Evolutionary conservation across 768 basidiomycete genomes (phyloP).

Genomic region (Trametopsis cervina): DNA sequence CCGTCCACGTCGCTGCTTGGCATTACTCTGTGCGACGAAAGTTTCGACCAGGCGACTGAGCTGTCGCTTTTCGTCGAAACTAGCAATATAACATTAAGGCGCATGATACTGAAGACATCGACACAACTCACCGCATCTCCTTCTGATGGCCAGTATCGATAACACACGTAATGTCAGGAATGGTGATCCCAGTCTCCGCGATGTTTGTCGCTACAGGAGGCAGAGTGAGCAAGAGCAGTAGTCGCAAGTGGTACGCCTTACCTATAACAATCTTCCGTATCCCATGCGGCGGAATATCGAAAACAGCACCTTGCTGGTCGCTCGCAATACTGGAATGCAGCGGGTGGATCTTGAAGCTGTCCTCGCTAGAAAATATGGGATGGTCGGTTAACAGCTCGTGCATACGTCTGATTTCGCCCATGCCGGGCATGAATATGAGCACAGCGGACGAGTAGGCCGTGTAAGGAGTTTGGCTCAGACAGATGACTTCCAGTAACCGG

Average conservation of each 20-base stretch:
- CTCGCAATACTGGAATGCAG: constrained; percentile 91
- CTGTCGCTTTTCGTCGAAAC: constrained; percentile 96
- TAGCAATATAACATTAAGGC: constrained; percentile 27
- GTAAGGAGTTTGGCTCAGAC: constrained; percentile 54
- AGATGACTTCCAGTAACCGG: constrained; percentile 73
- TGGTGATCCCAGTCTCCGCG: constrained; percentile 96
- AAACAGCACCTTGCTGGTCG: constrained; percentile 86
- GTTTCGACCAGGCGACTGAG: constrained; percentile 88
- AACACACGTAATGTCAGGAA: constrained; percentile 95
- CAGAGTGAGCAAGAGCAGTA: background rate
- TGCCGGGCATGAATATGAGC: constrained; percentile 90
- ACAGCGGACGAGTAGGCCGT: constrained; percentile 66
- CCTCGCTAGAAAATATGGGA: constrained; percentile 52
- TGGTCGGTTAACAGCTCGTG: constrained; percentile 80
- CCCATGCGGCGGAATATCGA: constrained; percentile 76
- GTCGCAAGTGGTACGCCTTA: constrained; percentile 27
- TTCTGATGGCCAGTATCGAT: constrained; percentile 92
- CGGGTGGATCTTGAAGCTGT: constrained; percentile 70
- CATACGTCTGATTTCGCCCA: constrained; percentile 87
- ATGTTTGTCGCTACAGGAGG: constrained; percentile 70
- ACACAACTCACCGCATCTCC: constrained; percentile 68
- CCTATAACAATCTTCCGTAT: constrained; percentile 92
- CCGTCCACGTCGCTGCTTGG: constrained; percentile 81
- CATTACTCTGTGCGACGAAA: constrained; percentile 88
- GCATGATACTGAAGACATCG: background rate